Conservation (phyloP, 1,284 basidiomycete genomes). For the Coriolopsis trogii region DNA sequence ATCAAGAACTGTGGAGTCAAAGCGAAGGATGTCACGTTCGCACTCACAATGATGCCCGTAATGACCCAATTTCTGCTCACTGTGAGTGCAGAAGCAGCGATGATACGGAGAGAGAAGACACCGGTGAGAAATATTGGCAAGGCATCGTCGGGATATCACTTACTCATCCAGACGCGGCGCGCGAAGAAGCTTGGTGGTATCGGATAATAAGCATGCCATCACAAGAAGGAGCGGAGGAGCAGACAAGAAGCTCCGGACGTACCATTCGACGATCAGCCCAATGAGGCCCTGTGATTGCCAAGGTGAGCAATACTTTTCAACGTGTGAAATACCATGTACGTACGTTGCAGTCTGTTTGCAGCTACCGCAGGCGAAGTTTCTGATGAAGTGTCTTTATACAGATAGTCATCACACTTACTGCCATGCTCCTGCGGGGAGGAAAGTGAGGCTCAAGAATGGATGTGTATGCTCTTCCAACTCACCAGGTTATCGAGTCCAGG, state of each 20-base stretch:
- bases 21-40: neutral
- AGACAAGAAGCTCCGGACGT: slow-evolving; percentile 4
- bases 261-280: slow-evolving; percentile 33
- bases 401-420: slow-evolving; percentile 12
- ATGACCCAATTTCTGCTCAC: slow-evolving; percentile 33
- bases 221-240: neutral
- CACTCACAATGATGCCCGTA: slow-evolving; percentile 31
- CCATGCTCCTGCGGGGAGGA: slow-evolving; percentile 29
- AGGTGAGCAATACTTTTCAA: neutral
- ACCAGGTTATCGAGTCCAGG: slow-evolving; percentile 32
- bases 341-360: slow-evolving; percentile 37
- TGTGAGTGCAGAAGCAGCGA: neutral
- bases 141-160: slow-evolving; percentile 4
- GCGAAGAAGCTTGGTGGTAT: slow-evolving; percentile 33
- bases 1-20: neutral
- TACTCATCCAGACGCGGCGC: slow-evolving; percentile 35
- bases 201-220: neutral
- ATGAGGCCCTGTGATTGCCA: slow-evolving; percentile 26
- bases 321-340: neutral
- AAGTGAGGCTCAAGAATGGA: neutral
- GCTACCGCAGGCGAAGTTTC: slow-evolving; percentile 10
- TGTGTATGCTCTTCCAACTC: neutral
- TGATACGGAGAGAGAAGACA: too few relatives aligned
- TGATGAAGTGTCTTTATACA: neutral
- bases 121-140: neutral